Percentiles rank a stretch among this genome's conserved stretches.
Conservation (phyloP, 768 basidiomycete genomes). For the Hygrophorus russula region DNA sequence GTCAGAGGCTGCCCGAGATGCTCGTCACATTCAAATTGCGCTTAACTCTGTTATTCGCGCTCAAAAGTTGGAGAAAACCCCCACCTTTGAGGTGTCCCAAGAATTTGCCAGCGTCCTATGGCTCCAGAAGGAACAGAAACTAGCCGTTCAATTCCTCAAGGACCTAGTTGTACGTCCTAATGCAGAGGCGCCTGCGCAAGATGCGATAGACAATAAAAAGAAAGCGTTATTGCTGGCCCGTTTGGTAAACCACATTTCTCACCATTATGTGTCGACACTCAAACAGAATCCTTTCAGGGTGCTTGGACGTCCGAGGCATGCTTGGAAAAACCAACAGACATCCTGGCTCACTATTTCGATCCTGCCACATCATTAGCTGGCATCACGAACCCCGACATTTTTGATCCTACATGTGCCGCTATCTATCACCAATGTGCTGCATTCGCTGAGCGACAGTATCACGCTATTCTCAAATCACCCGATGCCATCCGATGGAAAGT, state of each 20-base stretch:
- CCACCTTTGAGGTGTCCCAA: slow-evolving; percentile 45
- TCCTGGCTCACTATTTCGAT: slow-evolving; percentile 60
- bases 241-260: slow-evolving; percentile 36
- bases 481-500: slow-evolving; percentile 60
- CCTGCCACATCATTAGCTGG: slow-evolving; percentile 35
- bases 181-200: slow-evolving; percentile 9
- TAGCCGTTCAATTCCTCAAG: slow-evolving; percentile 68
- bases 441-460: slow-evolving; percentile 86
- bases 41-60: slow-evolving; percentile 78
- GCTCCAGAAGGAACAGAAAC: slow-evolving; percentile 73
- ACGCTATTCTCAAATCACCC: slow-evolving; percentile 53
- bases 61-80: slow-evolving; percentile 39
- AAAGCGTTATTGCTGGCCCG: slow-evolving; percentile 44
- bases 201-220: slow-evolving; percentile 9
- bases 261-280: background rate
- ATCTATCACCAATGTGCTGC: slow-evolving; percentile 76
- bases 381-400: slow-evolving; percentile 8
- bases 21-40: slow-evolving; percentile 67
- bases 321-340: slow-evolving; percentile 64
- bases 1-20: slow-evolving; percentile 58
- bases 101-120: slow-evolving; percentile 90
- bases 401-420: slow-evolving; percentile 30
- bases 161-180: slow-evolving; percentile 19
- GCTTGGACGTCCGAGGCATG: slow-evolving; percentile 86
- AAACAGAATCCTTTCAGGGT: slow-evolving; percentile 40